These are phyloP conservation scores for Neurospora hispaniola DNA, from an alignment of 495 filamentous ascomycete genomes.

Conservation along the genomic window DNA sequence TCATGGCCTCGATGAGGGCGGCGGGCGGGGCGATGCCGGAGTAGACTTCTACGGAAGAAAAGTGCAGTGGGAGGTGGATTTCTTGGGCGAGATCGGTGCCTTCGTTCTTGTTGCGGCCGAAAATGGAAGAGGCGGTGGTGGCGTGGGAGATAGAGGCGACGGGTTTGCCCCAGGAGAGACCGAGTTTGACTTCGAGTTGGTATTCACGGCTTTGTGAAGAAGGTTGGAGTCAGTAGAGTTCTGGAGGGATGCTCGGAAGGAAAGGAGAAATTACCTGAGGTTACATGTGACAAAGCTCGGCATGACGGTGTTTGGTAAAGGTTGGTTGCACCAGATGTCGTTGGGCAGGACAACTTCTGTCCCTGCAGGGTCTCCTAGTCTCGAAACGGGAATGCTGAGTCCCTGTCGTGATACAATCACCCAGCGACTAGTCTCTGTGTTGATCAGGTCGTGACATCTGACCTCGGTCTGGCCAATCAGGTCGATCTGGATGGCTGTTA, in stretches of 20 bases:
- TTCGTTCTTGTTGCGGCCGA: constrained; percentile 6
- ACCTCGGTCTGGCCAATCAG: constrained; percentile 72
- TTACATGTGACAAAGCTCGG: constrained; percentile 88
- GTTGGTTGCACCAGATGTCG: constrained; percentile 53
- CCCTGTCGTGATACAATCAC: constrained; percentile 57
- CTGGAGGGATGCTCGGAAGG: no score
- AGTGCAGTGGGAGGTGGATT: constrained; percentile 62
- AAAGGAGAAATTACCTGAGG: constrained; percentile 35
- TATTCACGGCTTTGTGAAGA: constrained; percentile 46
- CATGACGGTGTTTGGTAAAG: constrained; percentile 72
- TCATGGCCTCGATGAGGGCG: constrained; percentile 61
- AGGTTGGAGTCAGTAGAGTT: neutral
- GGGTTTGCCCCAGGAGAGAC: constrained; percentile 46
- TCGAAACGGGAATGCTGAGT: constrained; percentile 49
- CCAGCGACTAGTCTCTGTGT: constrained; percentile 57
- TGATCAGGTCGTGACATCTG: constrained; percentile 56
- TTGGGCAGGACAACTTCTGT: constrained; percentile 58
- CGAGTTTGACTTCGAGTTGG: constrained; percentile 70
- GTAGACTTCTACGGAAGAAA: constrained; percentile 64
- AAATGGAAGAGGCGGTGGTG: constrained; percentile 1
- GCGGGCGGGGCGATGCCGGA: constrained; percentile 83
- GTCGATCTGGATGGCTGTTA: constrained; percentile 72
- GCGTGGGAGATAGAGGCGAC: neutral
- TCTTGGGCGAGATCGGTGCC: constrained; percentile 46
- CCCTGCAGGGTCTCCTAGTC: constrained; percentile 46